A percentile compares a stretch with the other conserved stretches of the same genome.
These are phyloP conservation scores for Pichia scutulata DNA, from an alignment of 805 yeast species.

Conservation along the genomic window DNA sequence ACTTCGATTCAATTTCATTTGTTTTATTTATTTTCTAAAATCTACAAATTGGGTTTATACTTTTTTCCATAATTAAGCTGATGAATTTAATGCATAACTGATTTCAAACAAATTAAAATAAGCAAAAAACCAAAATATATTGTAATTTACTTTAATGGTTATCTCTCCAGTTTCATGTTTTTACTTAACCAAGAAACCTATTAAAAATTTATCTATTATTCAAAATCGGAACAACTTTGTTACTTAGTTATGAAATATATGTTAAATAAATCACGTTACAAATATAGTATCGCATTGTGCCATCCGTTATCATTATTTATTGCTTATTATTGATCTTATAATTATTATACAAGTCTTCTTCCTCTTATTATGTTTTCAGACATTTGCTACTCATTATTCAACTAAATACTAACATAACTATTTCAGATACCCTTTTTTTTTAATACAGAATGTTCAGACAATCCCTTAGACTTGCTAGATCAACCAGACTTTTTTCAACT, in stretches of 20 bases:
- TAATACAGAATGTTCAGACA: conserved; percentile 27
- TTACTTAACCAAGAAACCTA: too few species aligned
- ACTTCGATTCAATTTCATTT: background rate
- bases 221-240: background rate
- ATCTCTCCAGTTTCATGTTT: background rate
- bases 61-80: background rate
- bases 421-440: background rate
- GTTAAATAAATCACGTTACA: background rate
- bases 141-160: background rate
- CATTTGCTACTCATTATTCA: background rate
- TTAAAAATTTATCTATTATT: too few species aligned
- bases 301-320: too few species aligned
- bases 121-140: background rate
- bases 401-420: background rate
- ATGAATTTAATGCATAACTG: too few species aligned
- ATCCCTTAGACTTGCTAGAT: conserved; percentile 29
- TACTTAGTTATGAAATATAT: background rate
- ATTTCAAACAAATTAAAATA: background rate
- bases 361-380: background rate
- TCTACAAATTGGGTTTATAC: too few species aligned
- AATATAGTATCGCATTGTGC: too few species aligned
- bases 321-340: too few species aligned
- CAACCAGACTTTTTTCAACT: conserved; percentile 30
- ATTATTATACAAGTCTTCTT: too few species aligned
- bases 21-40: background rate